Conservation (phyloP, 2,329 filamentous ascomycete species). For the Chlorencoelia australis region DNA sequence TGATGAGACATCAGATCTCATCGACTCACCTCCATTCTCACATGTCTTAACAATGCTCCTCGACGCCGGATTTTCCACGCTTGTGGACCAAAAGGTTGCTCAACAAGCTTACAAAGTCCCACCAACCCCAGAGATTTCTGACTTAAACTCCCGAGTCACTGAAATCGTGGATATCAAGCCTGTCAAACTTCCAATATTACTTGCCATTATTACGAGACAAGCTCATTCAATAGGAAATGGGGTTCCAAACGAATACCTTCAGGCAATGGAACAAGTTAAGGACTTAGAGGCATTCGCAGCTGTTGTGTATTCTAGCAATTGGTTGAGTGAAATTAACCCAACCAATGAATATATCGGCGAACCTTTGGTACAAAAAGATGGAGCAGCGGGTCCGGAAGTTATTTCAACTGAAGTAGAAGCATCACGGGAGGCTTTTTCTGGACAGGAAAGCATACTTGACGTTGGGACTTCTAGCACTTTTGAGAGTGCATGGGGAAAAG, state of each 20-base stretch:
- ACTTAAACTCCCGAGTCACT: constrained; percentile 30
- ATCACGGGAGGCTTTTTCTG: constrained; percentile 13
- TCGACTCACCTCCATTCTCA: constrained; percentile 86
- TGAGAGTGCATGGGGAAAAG: constrained; percentile 62
- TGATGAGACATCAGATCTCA: constrained; percentile 90
- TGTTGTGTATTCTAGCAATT: constrained; percentile 81
- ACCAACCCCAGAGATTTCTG: constrained; percentile 21
- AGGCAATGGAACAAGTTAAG: constrained; percentile 64
- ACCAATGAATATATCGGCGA: constrained; percentile 14
- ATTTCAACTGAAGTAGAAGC: constrained; percentile 10
- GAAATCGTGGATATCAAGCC: constrained; percentile 42
- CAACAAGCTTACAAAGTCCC: constrained; percentile 65
- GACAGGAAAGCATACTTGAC: constrained; percentile 43
- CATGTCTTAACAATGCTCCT: constrained; percentile 80
- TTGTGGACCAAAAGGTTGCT: constrained; percentile 75
- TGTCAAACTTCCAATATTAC: constrained; percentile 74
- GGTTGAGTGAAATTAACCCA: constrained; percentile 51
- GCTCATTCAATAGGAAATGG: constrained; percentile 82
- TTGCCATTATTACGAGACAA: constrained; percentile 84
- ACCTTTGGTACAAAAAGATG: constrained; percentile 12
- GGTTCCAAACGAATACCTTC: constrained; percentile 59
- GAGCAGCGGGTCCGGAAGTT: constrained; percentile 10
- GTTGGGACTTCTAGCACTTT: constrained; percentile 43
- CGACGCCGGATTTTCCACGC: constrained; percentile 74
- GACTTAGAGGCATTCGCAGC: constrained; percentile 78